phyloP scores from a whole-genome alignment of 192 early-diverging fungal species.

The Endogone sp. region DNA sequence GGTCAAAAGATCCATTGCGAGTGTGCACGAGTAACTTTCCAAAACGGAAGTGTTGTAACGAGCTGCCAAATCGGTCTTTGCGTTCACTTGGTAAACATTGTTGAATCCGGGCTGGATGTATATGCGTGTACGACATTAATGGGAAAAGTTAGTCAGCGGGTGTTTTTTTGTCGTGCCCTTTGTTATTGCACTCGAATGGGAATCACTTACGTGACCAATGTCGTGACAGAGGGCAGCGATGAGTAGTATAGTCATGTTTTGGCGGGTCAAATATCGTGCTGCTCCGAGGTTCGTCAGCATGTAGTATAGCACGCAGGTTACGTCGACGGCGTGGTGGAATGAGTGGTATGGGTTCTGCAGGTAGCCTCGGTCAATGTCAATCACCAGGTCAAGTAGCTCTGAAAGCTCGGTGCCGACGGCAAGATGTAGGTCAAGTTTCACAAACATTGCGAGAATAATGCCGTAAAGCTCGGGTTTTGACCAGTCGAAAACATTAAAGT shows the following conservation, averaged over 20 bases:
- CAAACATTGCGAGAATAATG: slow-evolving; percentile 76
- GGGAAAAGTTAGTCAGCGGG: background rate
- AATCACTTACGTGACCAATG: slow-evolving; percentile 68
- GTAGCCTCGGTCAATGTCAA: slow-evolving; percentile 82
- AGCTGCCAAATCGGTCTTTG: slow-evolving; percentile 68
- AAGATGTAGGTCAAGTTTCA: slow-evolving; percentile 55
- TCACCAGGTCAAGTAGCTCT: slow-evolving; percentile 78
- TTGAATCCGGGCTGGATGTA: slow-evolving; percentile 76
- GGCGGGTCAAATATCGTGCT: slow-evolving; percentile 56
- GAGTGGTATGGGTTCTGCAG: slow-evolving; percentile 88
- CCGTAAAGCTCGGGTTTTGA: slow-evolving; percentile 77
- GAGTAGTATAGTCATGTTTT: slow-evolving; percentile 73
- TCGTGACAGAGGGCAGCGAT: slow-evolving; percentile 90
- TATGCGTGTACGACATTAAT: background rate
- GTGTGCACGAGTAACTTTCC: slow-evolving; percentile 80
- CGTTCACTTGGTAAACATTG: slow-evolving; percentile 89
- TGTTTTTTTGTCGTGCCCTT: background rate
- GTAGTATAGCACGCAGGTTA: slow-evolving; percentile 77
- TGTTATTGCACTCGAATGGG: too few species aligned
- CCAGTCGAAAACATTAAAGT: slow-evolving; percentile 64
- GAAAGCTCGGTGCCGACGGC: slow-evolving; percentile 54
- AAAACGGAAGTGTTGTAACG: slow-evolving; percentile 80
- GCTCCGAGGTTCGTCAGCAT: slow-evolving; percentile 69
- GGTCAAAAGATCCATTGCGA: slow-evolving; percentile 66
- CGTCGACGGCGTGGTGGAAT: slow-evolving; percentile 90